Percentiles rank a stretch among this genome's conserved stretches.
Evolutionary conservation across 1,139 yeast genomes (phyloP).

Genomic region (Wickerhamiella pararugosa): DNA sequence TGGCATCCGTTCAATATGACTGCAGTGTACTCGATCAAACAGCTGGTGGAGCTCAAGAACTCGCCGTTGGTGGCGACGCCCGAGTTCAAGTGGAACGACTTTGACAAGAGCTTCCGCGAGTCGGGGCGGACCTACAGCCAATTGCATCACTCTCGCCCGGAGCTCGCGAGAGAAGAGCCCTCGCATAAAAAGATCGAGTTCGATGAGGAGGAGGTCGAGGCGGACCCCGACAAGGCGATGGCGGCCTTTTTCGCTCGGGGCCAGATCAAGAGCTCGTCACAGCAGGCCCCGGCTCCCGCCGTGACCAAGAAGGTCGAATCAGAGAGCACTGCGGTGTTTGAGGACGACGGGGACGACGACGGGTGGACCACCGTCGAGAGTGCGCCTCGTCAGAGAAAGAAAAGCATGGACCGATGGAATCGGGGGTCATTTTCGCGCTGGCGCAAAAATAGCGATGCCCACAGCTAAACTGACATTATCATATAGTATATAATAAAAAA

Average conservation of each 20-base stretch:
- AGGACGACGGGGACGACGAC: slow-evolving; percentile 19
- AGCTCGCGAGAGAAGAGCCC: slow-evolving; percentile 3
- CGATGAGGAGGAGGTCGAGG: slow-evolving; percentile 12
- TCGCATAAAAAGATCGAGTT: slow-evolving; percentile 3
- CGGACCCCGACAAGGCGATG: slow-evolving; percentile 15
- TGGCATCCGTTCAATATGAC: too few species aligned
- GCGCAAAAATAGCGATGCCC: too few species aligned
- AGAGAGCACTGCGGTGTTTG: slow-evolving; percentile 9
- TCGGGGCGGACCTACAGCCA: slow-evolving; percentile 9
- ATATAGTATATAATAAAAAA: too few species aligned
- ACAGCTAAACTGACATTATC: too few species aligned
- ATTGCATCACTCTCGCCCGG: slow-evolving; percentile 8
- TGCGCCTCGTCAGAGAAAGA: neutral
- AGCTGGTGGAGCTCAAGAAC: slow-evolving; percentile 14
- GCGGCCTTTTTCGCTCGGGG: slow-evolving; percentile 15
- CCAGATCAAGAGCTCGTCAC: slow-evolving; percentile 8
- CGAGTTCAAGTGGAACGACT: slow-evolving; percentile 18
- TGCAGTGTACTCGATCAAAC: slow-evolving; percentile 13
- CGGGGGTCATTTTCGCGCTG: too few species aligned
- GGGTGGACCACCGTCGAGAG: slow-evolving; percentile 23
- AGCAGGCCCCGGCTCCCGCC: slow-evolving; percentile 7
- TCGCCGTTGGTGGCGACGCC: slow-evolving; percentile 16
- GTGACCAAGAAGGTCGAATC: slow-evolving; percentile 10
- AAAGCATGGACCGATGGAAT: neutral
- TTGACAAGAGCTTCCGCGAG: slow-evolving; percentile 11